Conservation (phyloP, 2,329 filamentous ascomycete species). For the Tolypocladium paradoxum region DNA sequence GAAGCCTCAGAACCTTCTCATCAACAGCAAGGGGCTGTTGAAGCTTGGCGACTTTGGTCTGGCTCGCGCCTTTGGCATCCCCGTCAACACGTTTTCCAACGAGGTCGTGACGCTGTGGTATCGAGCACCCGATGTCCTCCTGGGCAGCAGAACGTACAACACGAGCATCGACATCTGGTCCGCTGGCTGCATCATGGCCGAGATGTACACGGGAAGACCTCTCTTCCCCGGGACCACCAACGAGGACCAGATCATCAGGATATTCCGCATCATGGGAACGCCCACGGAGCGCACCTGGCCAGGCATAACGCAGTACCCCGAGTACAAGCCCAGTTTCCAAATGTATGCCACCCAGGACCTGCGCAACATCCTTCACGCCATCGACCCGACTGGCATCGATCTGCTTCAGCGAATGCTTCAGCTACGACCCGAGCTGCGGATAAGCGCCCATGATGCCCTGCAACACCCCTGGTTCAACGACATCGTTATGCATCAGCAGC, state of each 20-base stretch:
- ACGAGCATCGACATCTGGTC: constrained; percentile 99
- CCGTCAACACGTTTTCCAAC: constrained; percentile 96
- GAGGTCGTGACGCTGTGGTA: constrained; percentile 98
- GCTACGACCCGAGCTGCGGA: constrained; percentile 79
- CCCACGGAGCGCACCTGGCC: constrained; percentile 94
- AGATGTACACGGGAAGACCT: constrained; percentile 95
- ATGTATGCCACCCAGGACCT: constrained; percentile 91
- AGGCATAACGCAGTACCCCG: constrained; percentile 87
- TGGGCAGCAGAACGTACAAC: constrained; percentile 93
- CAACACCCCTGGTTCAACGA: constrained; percentile 89
- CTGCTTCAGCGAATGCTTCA: constrained; percentile 86
- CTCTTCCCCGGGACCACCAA: constrained; percentile 97
- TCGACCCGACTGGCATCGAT: constrained; percentile 80
- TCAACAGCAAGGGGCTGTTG: constrained; percentile 80
- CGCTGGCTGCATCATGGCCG: constrained; percentile 98
- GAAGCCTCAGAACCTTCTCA: constrained; percentile 93
- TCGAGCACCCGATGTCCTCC: constrained; percentile 85
- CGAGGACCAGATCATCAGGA: constrained; percentile 92
- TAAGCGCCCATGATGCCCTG: constrained; percentile 77
- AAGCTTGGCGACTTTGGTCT: constrained; percentile 94
- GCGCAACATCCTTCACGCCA: constrained; percentile 74
- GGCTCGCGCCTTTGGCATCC: constrained; percentile 89
- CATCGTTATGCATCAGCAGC: constrained; percentile 47
- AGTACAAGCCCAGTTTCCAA: constrained; percentile 93
- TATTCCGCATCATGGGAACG: constrained; percentile 97